These are phyloP conservation scores for Pythium folliculosum DNA, from an alignment of 352 stramenopile genomes.

Conservation along the genomic window DNA sequence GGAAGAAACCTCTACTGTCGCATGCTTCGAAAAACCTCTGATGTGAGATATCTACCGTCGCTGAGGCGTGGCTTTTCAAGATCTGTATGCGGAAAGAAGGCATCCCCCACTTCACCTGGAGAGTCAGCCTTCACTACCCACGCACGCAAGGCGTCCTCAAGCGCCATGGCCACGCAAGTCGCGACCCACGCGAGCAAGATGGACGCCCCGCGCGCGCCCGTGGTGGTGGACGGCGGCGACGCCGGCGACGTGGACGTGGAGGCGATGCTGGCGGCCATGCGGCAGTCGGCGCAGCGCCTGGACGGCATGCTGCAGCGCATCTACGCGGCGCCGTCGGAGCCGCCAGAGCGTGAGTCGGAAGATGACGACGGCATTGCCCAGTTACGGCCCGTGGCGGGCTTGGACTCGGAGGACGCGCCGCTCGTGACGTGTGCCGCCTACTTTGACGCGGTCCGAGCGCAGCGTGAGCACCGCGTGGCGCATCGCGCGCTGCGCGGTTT, in stretches of 20 bases:
- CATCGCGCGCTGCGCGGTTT: background rate
- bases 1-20: background rate
- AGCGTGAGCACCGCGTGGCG: background rate
- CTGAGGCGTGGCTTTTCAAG: constrained; percentile 11
- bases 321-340: constrained; percentile 22
- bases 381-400: background rate
- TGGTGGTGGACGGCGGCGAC: no score
- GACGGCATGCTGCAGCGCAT: constrained; percentile 57
- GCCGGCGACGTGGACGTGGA: constrained; percentile 11
- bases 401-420: background rate
- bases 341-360: background rate
- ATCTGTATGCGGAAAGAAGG: background rate
- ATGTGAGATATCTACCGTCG: background rate
- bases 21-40: background rate
- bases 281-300: constrained; percentile 32
- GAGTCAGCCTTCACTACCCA: no score
- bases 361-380: background rate
- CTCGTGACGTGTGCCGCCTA: constrained; percentile 6
- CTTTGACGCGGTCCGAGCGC: constrained; percentile 15
- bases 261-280: constrained; percentile 32
- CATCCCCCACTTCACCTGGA: no score
- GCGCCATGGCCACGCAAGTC: background rate
- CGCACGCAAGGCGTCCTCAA: no score
- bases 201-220: background rate
- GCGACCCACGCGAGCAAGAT: constrained; percentile 2